phyloP scores from a whole-genome alignment of 208 protist species.

The Blastocrithidia nonstop region DNA sequence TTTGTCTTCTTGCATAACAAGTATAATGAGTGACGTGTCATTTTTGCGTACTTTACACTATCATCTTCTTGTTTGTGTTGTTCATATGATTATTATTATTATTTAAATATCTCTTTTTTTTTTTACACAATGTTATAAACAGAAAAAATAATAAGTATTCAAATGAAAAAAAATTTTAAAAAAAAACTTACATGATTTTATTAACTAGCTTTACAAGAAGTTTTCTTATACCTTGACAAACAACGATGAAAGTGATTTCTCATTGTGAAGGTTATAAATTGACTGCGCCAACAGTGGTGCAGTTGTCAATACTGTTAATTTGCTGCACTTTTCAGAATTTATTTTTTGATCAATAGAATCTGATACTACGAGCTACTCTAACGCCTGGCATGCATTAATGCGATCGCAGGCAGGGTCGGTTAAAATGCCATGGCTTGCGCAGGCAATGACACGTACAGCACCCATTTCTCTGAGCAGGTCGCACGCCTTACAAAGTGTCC shows the following conservation, averaged over 20 bases:
- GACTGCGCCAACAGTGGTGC: constrained; percentile 79
- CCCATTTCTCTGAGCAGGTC: constrained; percentile 81
- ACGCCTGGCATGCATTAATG: constrained; percentile 71
- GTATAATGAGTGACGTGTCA: too few species aligned
- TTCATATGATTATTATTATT: too few species aligned
- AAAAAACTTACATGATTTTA: too few species aligned
- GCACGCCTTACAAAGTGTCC: constrained; percentile 88
- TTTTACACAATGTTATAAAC: neutral
- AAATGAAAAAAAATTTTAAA: too few species aligned
- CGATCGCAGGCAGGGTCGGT: constrained; percentile 78
- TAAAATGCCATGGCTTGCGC: constrained; percentile 91
- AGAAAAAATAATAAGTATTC: neutral
- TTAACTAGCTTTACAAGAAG: too few species aligned
- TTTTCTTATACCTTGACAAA: constrained; percentile 44
- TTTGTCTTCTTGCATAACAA: too few species aligned
- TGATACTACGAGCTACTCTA: constrained; percentile 88
- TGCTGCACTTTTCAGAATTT: constrained; percentile 52
- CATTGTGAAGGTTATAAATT: constrained; percentile 72
- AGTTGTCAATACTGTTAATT: constrained; percentile 79
- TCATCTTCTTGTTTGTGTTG: too few species aligned
- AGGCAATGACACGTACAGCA: constrained; percentile 86
- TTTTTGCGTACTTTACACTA: too few species aligned
- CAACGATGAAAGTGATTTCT: constrained; percentile 63
- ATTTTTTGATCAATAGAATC: constrained; percentile 76
- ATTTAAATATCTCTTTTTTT: neutral